These are phyloP conservation scores for Ormosia semicastrata DNA, from an alignment of 306 rosid species.

Conservation along the genomic window DNA sequence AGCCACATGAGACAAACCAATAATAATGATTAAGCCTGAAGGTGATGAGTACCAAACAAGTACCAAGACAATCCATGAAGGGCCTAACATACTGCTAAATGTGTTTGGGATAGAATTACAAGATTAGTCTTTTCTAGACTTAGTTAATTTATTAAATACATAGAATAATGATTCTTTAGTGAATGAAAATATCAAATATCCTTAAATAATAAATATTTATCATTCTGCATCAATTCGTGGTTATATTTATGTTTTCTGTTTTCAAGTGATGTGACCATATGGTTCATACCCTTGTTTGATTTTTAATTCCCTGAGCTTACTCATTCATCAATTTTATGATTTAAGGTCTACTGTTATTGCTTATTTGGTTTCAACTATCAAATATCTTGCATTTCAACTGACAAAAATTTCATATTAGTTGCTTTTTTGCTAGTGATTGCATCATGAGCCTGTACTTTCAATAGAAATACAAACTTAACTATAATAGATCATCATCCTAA, in stretches of 20 bases:
- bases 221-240: no score
- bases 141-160: no score
- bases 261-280: not conserved
- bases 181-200: not conserved
- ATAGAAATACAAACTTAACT: not conserved
- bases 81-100: not conserved
- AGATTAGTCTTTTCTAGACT: no score
- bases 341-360: not conserved
- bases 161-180: no score
- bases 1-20: not conserved
- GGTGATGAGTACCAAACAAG: not conserved
- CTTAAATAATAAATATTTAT: not conserved
- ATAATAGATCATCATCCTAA: not conserved
- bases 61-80: not conserved
- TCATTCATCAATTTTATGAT: not conserved
- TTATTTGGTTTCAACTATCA: no score
- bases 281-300: not conserved
- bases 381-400: no score
- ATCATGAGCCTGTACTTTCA: not conserved
- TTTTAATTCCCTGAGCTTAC: not conserved
- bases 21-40: constrained; percentile 5
- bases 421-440: no score
- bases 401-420: no score
- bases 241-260: not conserved
- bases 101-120: not conserved